Evolutionary conservation across 768 basidiomycete genomes (phyloP), one percentile per base, ranked within the genome.

Genomic region (Pleurotus platypus): DNA sequence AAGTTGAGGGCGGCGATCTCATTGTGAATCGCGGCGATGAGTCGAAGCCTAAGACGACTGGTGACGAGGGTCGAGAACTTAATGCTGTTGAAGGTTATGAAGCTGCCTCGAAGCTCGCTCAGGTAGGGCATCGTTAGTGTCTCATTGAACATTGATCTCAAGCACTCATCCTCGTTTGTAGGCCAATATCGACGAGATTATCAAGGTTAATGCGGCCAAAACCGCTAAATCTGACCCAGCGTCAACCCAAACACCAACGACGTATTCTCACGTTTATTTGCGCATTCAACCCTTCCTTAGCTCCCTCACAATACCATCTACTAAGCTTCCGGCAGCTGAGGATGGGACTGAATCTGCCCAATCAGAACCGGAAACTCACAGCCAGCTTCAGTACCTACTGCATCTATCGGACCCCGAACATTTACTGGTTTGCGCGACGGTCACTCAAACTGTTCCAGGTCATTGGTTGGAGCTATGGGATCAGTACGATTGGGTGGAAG

Each of bases 401-500:
- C 79, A 86, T 60, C 75, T 92, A 2, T 75, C 75, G 38, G 96
- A 98, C 71, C 93, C 94, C 9, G 77, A 75, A 4, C 94, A 98
- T 68, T 77, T 85, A 37, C 76, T 98, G 53, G 76, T 78, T 5
- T 87, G 87, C 66, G 86, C 86, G 5, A 91, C 92, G 0, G 69
- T 91, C 49, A 92, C 92, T 4, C 97, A 98, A 68, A 79, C 84
- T 4, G 78, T 95, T 18, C 94, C 96, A 0, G 77, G 74, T n/a
- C 75, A 80, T 49, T 99, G 97, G 97, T 69, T 98, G 56, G 84
- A 85, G 4, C 75, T 94, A 45, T 96, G 94, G 87, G 95, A 97
- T 65, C 80, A 87, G 61, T 90, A 93, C 68, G 88, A 91, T 45
- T 96, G 97, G 97, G 94, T 98, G 11, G 97, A 99, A 71, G 95